phyloP scores from a whole-genome alignment of 495 filamentous ascomycete species.

The Wilcoxina mikolae region DNA sequence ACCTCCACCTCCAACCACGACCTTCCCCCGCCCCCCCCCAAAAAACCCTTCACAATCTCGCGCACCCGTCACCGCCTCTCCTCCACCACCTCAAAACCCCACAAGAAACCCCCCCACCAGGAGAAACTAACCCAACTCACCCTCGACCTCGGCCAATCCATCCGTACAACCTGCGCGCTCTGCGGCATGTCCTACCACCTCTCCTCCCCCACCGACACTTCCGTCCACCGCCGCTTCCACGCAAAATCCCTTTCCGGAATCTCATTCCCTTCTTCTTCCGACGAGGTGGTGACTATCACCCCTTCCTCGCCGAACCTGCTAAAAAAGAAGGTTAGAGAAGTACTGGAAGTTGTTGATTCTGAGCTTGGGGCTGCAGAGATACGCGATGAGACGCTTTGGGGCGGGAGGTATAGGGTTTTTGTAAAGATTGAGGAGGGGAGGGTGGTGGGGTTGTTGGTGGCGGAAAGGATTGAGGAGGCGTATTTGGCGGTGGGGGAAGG shows the following conservation, averaged over 20 bases:
- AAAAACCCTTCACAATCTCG: no score
- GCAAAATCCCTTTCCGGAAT: constrained; percentile 50
- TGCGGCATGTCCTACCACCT: constrained; percentile 63
- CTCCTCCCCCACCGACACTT: constrained; percentile 48
- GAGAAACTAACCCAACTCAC: constrained; percentile 47
- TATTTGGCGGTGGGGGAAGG: neutral
- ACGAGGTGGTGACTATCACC: neutral
- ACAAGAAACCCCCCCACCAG: no score
- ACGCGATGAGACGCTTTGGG: constrained; percentile 45
- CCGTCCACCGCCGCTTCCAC: constrained; percentile 54
- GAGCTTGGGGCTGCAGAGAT: constrained; percentile 52
- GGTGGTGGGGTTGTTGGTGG: constrained; percentile 52
- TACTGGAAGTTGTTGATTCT: constrained; percentile 51
- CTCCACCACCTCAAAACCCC: no score
- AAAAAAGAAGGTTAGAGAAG: constrained; percentile 44
- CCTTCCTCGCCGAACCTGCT: constrained; percentile 30
- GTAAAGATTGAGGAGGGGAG: constrained; percentile 48
- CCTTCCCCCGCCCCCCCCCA: no score
- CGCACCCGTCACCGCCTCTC: no score
- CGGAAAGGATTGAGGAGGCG: constrained; percentile 42
- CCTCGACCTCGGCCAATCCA: constrained; percentile 47
- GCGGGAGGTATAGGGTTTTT: constrained; percentile 48
- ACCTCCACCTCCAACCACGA: no score
- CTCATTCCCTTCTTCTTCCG: constrained; percentile 43
- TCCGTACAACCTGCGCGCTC: constrained; percentile 44